phyloP scores from a whole-genome alignment of 1,139 yeast genomes.

The Chernovozyma sophiae-reginae region DNA sequence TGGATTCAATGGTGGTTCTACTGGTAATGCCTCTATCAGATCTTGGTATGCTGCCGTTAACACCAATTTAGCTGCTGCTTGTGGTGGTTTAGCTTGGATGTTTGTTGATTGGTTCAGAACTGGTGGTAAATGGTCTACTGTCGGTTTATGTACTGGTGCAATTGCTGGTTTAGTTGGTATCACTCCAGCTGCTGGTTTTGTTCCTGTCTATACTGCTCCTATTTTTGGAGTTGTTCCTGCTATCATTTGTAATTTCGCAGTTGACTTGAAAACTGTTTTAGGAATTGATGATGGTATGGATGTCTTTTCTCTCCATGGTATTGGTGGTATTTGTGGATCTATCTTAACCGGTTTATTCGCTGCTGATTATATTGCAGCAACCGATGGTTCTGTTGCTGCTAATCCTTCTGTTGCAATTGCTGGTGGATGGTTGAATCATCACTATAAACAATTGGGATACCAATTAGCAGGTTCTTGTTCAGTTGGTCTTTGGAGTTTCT shows the following conservation, averaged over 20 bases:
- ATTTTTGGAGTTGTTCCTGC: conserved; percentile 82
- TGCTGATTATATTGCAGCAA: conserved; percentile 83
- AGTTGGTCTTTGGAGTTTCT: conserved; percentile 76
- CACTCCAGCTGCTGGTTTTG: conserved; percentile 96
- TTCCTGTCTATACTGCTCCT: conserved; percentile 84
- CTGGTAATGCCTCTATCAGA: conserved; percentile 86
- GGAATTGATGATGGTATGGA: conserved; percentile 94
- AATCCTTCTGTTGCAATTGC: conserved; percentile 43
- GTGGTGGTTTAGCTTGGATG: conserved; percentile 94
- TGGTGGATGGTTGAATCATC: conserved; percentile 95
- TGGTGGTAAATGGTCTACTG: conserved; percentile 91
- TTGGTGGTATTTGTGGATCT: conserved; percentile 87
- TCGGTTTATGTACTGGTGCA: conserved; percentile 90
- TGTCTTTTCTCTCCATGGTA: conserved; percentile 89
- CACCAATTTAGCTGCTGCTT: conserved; percentile 89
- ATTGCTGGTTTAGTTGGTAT: conserved; percentile 93
- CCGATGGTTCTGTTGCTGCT: conserved; percentile 60
- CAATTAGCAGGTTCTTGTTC: conserved; percentile 85
- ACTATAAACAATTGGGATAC: conserved; percentile 85
- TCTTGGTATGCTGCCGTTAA: conserved; percentile 91
- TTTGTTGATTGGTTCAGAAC: conserved; percentile 83
- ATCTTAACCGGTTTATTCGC: conserved; percentile 88
- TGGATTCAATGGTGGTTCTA: conserved; percentile 96
- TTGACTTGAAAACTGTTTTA: conserved; percentile 67
- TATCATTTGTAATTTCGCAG: conserved; percentile 76